Evolutionary conservation across 2,329 filamentous ascomycete genomes (phyloP).

Genomic region (Phaeomoniella chlamydospora): DNA sequence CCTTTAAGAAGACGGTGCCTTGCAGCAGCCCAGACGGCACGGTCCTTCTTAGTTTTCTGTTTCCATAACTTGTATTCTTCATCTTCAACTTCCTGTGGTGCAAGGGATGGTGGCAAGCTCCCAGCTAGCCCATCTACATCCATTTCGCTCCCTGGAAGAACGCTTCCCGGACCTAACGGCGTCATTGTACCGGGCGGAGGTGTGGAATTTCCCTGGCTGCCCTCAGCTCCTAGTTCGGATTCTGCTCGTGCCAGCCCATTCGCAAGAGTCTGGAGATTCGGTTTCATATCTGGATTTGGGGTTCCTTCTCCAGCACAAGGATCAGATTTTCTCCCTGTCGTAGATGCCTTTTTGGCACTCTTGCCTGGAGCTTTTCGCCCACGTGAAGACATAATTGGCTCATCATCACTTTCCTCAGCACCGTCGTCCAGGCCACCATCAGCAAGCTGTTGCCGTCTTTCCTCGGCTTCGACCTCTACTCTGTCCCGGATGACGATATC

Average conservation of each 20-base stretch:
- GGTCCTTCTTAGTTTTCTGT: slow-evolving; percentile 93
- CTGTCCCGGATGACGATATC: slow-evolving; percentile 82
- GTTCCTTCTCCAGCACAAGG: slow-evolving; percentile 66
- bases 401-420: slow-evolving; percentile 86
- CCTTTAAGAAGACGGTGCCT: slow-evolving; percentile 75
- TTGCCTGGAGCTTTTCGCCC: slow-evolving; percentile 75
- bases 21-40: slow-evolving; percentile 73
- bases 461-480: slow-evolving; percentile 82
- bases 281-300: slow-evolving; percentile 61
- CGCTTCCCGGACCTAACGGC: slow-evolving; percentile 52
- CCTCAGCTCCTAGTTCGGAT: slow-evolving; percentile 60
- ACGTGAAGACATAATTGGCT: slow-evolving; percentile 94
- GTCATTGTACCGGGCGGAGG: slow-evolving; percentile 67
- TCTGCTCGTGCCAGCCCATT: slow-evolving; percentile 41
- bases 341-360: slow-evolving; percentile 56
- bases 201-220: slow-evolving; percentile 68
- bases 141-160: slow-evolving; percentile 60
- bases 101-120: slow-evolving; percentile 40
- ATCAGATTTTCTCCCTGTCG: slow-evolving; percentile 55
- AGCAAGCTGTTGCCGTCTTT: slow-evolving; percentile 65
- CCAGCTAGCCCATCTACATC: slow-evolving; percentile 55
- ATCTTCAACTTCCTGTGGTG: slow-evolving; percentile 76
- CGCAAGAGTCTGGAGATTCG: slow-evolving; percentile 41
- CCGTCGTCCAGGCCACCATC: slow-evolving; percentile 63
- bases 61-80: slow-evolving; percentile 94